Evolutionary conservation across 441 rosid genomes (phyloP).

Genomic region (Gossypium davidsonii): DNA sequence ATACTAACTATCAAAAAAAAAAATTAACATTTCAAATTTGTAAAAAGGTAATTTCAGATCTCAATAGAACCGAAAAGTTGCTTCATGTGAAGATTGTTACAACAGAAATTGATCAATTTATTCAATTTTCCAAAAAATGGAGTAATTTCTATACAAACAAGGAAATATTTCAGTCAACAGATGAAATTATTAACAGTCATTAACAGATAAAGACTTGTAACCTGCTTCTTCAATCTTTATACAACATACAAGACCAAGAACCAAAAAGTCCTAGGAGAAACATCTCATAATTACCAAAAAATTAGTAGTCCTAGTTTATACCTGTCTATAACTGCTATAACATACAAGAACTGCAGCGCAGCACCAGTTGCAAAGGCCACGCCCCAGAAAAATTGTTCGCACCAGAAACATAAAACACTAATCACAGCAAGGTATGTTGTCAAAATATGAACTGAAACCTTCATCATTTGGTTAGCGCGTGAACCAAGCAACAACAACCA

Average conservation of each 20-base stretch:
- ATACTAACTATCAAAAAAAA: neutral
- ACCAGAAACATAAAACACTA: conserved; percentile 91
- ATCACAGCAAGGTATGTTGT: conserved; percentile 85
- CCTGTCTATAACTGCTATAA: conserved; percentile 89
- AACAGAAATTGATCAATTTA: neutral
- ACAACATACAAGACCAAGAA: neutral
- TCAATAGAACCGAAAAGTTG: neutral
- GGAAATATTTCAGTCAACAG: neutral
- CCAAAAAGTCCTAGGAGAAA: neutral
- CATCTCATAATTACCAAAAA: neutral
- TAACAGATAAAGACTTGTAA: neutral
- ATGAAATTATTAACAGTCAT: neutral
- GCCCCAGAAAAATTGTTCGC: conserved; percentile 74
- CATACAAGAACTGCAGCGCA: conserved; percentile 81
- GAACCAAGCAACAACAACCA: conserved; percentile 80
- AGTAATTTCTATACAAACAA: neutral
- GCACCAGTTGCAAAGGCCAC: conserved; percentile 75
- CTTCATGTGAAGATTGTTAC: neutral
- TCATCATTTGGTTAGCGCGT: conserved; percentile 76
- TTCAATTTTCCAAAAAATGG: neutral
- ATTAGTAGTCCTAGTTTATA: conserved; percentile 14
- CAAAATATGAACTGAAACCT: conserved; percentile 79
- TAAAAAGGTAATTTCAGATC: neutral
- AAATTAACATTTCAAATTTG: neutral
- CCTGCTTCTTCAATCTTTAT: neutral